Base-by-base conservation (phyloP, 352 stramenopile species). In the Pythium brassicae region DNA sequence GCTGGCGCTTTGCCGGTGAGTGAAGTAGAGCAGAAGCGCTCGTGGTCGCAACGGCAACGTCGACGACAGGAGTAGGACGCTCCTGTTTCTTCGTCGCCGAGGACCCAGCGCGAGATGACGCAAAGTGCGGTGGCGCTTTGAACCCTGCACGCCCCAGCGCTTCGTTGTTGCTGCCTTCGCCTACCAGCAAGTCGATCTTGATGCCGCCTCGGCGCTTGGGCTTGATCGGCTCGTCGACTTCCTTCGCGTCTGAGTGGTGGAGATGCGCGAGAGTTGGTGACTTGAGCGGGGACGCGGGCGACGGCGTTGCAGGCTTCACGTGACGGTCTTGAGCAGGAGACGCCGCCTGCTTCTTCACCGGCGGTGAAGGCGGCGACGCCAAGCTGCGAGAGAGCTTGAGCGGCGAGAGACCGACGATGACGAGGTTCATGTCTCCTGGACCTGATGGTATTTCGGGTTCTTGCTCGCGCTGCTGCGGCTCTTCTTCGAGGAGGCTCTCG, bases 351-450 rank as follows among this genome's bases (percentile, higher is more conserved):
- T 42, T 47, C 43, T 73, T 76, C 35, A 64, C 49, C 12, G 60
- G 57, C 11, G 69, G 66, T 6, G 46, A 45, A n/a, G n/a, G 25
- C 6, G 17, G 25, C 26, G 42, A 19, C 10, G 19, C 27, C 6
- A 9, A 26, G 6, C 37, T 57, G 2, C 47, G 69, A 7, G 69
- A 23, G 15, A 57, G 43, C 56, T 76, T 81, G 54, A 59, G 53
- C 11, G 72, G 67, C 8, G 69, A 82, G 14, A 70, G 61, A 3
- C 72, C 67, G 2, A 82, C 61, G 9, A 82, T 47, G 29, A 75
- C 63, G 48, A 79, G 62, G 53, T 74, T 69, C 20, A 69, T 57
- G 25, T 20, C 8, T n/a, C 17, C 50, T 26, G 35, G 26, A 32
- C 23, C 50, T 43, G 55, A 29, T 40, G 15, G 32, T 6, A 17